phyloP scores from a whole-genome alignment of 2,329 filamentous ascomycete species.

The Fusarium haematococcum region DNA sequence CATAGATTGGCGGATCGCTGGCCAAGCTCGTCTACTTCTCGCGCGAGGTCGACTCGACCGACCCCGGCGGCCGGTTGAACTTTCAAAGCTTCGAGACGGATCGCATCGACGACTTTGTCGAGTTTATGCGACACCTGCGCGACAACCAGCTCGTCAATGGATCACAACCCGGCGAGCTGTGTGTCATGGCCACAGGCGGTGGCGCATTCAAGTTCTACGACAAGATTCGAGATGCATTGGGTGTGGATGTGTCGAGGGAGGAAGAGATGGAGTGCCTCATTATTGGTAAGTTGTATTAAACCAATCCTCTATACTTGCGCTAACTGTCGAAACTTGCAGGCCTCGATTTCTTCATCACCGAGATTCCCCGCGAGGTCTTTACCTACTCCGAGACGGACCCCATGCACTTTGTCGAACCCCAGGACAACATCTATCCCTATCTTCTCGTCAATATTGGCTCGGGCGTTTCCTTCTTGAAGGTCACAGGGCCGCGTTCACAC shows the following conservation, averaged over 20 bases:
- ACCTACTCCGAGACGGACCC: constrained; percentile 92
- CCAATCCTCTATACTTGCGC: not conserved
- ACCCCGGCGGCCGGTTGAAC: constrained; percentile 89
- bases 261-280: constrained; percentile 99
- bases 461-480: constrained; percentile 96
- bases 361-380: constrained; percentile 97
- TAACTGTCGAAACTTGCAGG: constrained; percentile 60
- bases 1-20: constrained; percentile 91
- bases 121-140: constrained; percentile 89
- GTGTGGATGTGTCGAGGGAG: constrained; percentile 89
- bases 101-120: constrained; percentile 90
- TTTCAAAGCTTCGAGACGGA: constrained; percentile 98
- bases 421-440: constrained; percentile 91
- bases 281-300: constrained; percentile 72
- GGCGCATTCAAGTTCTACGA: constrained; percentile 98
- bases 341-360: constrained; percentile 98
- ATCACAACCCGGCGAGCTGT: constrained; percentile 77
- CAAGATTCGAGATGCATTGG: constrained; percentile 83
- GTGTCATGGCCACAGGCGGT: constrained; percentile 95
- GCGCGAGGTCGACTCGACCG: constrained; percentile 81
- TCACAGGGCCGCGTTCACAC: constrained; percentile 87
- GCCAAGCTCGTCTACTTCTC: constrained; percentile 98
- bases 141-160: constrained; percentile 85
- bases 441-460: constrained; percentile 98
- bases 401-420: constrained; percentile 86